Base-by-base conservation (phyloP, 2,329 filamentous ascomycete species). In the Ophiostoma perfectum region DNA sequence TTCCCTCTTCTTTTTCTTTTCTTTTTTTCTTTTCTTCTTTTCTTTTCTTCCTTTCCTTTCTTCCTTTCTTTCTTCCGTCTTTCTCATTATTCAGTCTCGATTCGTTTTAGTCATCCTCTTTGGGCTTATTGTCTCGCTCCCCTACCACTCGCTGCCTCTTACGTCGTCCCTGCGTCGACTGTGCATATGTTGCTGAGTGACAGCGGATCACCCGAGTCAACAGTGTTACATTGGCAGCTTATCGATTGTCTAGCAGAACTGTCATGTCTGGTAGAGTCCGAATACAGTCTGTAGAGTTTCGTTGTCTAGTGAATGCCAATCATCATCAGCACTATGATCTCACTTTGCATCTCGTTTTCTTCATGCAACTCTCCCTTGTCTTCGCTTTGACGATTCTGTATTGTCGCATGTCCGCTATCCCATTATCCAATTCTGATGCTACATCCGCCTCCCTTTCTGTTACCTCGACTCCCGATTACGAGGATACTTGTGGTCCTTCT, bases 121-220 rank as follows among this genome's bases (percentile, higher is more conserved):
- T 60, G 55, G 55, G 55, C 55, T 27, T 27, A 60, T 38, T 60
- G 55, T 60, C 55, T 60, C 55, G 27, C 55, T 27, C 55, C 38
- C 55, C 36, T 60, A 60, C 55, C 27, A 60, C 55, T 36, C 27
- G 36, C 27, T 38, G 36, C 55, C 27, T 14, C 55, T 7, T 60
- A 55, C 49, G 49, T 60, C 49, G 55, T 38, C 55, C 55, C 55
- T 60, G 55, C 55, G 27, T 60, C 55, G 18, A 55, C 12, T 11
- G n/a, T 4, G 6, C n/a, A 12, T 11, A 27, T 55, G 49, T 55
- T 55, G 49, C 49, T 18, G 49, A 55, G 49, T 55, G 49, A 55
- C 49, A 55, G 49, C 3, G n/a, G 27, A 18, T 18, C 49, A 55
- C 49, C 18, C 9, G 49, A 55, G 9, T 55, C 7, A 55, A 55